Conservation (phyloP, 2,329 filamentous ascomycete genomes). For the Pleurostoma richardsiae region DNA sequence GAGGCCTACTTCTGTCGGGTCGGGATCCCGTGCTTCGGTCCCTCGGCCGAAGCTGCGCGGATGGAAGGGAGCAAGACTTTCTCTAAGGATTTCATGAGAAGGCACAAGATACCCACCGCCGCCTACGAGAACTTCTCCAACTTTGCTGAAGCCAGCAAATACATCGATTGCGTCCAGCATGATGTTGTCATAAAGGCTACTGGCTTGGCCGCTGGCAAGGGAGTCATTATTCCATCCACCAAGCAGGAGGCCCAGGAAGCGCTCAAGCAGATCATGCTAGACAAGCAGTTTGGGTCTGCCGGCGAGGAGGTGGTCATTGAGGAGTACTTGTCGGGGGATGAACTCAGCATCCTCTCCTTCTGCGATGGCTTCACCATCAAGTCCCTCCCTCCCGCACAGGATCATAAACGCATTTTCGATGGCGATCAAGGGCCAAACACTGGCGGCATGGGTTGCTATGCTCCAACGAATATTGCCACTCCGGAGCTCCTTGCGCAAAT, state of each 20-base stretch:
- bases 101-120: slow-evolving; percentile 84
- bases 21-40: slow-evolving; percentile 80
- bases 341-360: slow-evolving; percentile 87
- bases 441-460: slow-evolving; percentile 96
- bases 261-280: slow-evolving; percentile 85
- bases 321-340: slow-evolving; percentile 86
- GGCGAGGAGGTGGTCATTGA: slow-evolving; percentile 93
- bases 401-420: slow-evolving; percentile 93
- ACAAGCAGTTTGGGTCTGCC: slow-evolving; percentile 78
- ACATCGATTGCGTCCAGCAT: slow-evolving; percentile 67
- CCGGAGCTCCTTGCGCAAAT: slow-evolving; percentile 72
- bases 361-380: slow-evolving; percentile 82
- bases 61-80: slow-evolving; percentile 98
- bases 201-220: slow-evolving; percentile 90
- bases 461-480: slow-evolving; percentile 76
- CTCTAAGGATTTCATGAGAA: slow-evolving; percentile 96
- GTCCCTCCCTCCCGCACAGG: slow-evolving; percentile 85
- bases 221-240: slow-evolving; percentile 80
- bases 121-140: slow-evolving; percentile 84
- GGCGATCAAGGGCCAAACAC: slow-evolving; percentile 90
- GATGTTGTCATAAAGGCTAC: slow-evolving; percentile 90
- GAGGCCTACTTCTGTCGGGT: slow-evolving; percentile 73
- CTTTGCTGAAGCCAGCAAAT: slow-evolving; percentile 66
- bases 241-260: slow-evolving; percentile 80
- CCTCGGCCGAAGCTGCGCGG: slow-evolving; percentile 73